phyloP scores from a whole-genome alignment of 2,329 filamentous ascomycete genomes.

The Shiraia sp. region DNA sequence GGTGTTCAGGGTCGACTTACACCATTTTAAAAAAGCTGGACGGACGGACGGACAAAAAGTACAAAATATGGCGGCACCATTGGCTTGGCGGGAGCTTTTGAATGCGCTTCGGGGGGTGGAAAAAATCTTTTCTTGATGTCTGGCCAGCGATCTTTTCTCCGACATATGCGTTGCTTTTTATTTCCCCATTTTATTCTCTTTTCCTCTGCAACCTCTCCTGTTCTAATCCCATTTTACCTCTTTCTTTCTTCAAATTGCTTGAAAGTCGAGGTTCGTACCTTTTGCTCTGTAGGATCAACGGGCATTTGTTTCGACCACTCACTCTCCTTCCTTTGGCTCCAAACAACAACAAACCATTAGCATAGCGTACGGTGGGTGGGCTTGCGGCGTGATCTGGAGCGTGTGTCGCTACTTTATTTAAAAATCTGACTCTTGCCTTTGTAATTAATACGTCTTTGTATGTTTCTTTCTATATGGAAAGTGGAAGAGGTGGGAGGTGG shows the following conservation, averaged over 20 bases:
- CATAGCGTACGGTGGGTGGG: too few species aligned
- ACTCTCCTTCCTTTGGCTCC: too few species aligned
- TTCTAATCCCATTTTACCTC: too few species aligned
- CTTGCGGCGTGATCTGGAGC: too few species aligned
- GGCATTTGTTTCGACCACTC: too few species aligned
- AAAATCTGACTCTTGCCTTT: too few species aligned
- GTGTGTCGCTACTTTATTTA: neutral
- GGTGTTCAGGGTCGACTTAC: conserved; percentile 37
- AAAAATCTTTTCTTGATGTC: conserved; percentile 11
- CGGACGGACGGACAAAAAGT: conserved; percentile 33
- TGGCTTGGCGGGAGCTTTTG: conserved; percentile 25
- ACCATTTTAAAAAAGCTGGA: conserved; percentile 36
- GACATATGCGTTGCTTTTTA: conserved; percentile 8
- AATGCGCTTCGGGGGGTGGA: conserved; percentile 18
- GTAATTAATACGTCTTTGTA: too few species aligned
- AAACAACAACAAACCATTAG: too few species aligned
- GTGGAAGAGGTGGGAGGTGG: too few species aligned
- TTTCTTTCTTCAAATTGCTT: conserved; percentile 1
- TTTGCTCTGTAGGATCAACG: too few species aligned
- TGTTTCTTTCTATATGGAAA: too few species aligned
- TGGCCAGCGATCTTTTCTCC: conserved; percentile 11
- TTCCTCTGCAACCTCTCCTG: conserved; percentile 16
- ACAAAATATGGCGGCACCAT: conserved; percentile 32
- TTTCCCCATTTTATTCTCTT: conserved; percentile 4
- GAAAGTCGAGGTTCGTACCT: too few species aligned